A percentile compares a stretch with the other conserved stretches of the same genome.
phyloP scores from a whole-genome alignment of 306 rosid genomes.

The Lathyrus oleraceus region DNA sequence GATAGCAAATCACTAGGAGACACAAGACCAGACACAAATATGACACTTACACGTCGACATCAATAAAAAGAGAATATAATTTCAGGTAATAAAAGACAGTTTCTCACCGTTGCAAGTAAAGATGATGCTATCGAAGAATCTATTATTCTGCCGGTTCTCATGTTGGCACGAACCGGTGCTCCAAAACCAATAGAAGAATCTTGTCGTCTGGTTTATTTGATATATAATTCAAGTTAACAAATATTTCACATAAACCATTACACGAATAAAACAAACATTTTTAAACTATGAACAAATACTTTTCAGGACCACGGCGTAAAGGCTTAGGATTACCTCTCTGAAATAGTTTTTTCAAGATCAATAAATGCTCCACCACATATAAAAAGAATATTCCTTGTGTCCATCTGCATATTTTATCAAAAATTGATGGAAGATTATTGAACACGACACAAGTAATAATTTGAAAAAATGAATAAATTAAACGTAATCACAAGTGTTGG shows the following conservation, averaged over 20 bases:
- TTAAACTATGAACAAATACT: background rate
- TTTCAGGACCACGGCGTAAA: conserved; percentile 16
- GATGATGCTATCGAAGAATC: conserved; percentile 75
- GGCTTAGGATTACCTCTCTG: conserved; percentile 65
- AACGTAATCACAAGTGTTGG: no score
- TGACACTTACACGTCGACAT: background rate
- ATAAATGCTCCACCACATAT: conserved; percentile 96
- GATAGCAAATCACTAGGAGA: background rate
- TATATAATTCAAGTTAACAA: conserved; percentile 10
- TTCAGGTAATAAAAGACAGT: conserved; percentile 26
- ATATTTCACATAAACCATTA: conserved; percentile 10
- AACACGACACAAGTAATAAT: background rate
- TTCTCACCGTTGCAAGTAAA: conserved; percentile 80
- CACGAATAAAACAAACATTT: background rate
- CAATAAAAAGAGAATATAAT: background rate
- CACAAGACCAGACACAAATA: background rate
- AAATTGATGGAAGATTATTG: conserved; percentile 23
- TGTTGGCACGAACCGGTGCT: conserved; percentile 93
- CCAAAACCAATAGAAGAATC: conserved; percentile 98
- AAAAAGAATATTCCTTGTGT: conserved; percentile 92
- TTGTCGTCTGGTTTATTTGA: conserved; percentile 72
- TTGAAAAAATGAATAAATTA: no score
- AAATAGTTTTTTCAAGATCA: conserved; percentile 95
- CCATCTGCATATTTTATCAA: conserved; percentile 60
- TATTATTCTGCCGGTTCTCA: conserved; percentile 70